These are phyloP conservation scores for Fusarium begoniae DNA, from an alignment of 2,329 filamentous ascomycete species.

Conservation along the genomic window DNA sequence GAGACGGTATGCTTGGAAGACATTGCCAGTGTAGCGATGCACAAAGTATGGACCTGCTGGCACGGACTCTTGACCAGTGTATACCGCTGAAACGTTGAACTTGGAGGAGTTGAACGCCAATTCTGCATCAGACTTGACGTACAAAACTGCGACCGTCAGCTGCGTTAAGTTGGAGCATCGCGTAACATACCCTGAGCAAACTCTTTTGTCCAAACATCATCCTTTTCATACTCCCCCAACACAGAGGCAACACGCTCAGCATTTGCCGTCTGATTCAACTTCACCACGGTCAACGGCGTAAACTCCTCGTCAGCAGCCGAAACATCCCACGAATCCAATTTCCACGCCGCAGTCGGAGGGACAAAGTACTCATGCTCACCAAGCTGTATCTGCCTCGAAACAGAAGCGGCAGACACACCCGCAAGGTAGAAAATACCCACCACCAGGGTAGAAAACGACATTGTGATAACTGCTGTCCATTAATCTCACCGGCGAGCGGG, in stretches of 20 bases:
- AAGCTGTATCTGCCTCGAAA: constrained; percentile 21
- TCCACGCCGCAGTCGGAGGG: constrained; percentile 8
- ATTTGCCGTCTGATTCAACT: background rate
- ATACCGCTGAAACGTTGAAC: background rate
- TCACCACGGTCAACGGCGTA: constrained; percentile 9
- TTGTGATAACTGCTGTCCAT: background rate
- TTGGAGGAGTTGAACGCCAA: background rate
- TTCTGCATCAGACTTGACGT: background rate
- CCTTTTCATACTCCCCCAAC: background rate
- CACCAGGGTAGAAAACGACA: background rate
- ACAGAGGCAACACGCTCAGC: background rate
- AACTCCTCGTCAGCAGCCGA: background rate
- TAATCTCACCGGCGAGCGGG: background rate
- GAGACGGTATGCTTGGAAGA: constrained; percentile 3
- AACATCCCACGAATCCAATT: background rate
- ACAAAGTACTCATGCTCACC: constrained; percentile 18
- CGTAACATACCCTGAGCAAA: background rate
- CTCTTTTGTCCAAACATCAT: constrained; percentile 13
- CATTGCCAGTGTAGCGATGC: background rate
- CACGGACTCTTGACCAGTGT: background rate
- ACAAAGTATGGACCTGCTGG: constrained; percentile 15
- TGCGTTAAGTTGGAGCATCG: rapidly evolving
- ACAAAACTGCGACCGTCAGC: background rate
- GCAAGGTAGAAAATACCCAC: background rate
- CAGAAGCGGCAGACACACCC: background rate